Base-by-base conservation (phyloP, 1,139 yeast genomes). In the Pichia sp. region DNA sequence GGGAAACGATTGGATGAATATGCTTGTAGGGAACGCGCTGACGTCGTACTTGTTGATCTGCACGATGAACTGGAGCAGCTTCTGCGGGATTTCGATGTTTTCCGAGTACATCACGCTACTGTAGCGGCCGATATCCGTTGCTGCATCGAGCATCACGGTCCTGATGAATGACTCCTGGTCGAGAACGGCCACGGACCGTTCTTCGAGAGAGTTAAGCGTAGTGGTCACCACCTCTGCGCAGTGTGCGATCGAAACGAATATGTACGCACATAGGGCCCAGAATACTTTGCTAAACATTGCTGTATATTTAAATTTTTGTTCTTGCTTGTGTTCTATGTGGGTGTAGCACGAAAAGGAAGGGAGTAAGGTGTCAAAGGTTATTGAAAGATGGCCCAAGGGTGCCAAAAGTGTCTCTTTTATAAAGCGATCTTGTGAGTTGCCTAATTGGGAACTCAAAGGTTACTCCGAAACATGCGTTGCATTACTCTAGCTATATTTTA, bases 1-100 rank as follows among this genome's bases (percentile, higher is more conserved):
- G 26, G 81, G 81, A 61, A 77, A 77, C 7, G 63, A 57, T 16
- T 59, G 59, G 8, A 70, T 62, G 45, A 75, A 64, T 49, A 70
- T 66, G 2, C 70, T 61, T 32, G 70, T 62, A 46, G 66, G 60
- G 31, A 74, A 59, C 3, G 42, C 52, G 7, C 34, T 38, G 23
- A 48, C 45, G 10, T 50, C 45, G 42, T 52, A 51, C 3, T 65
- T 59, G 1, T 63, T 59, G 15, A 67, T 59, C 15, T 69, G 54
- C 8, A 62, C 59, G 46, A 66, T 66, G 53, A 72, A 69, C 49
- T 72, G 73, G 50, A 73, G 59, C 7, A 71, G 56, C 23, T 65
- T 53, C 1, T 59, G 62, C 16, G 78, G 77, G 42, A 72, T 66
- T 1, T 57, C 59, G 66, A 71, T 65, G 5, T 59, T 47, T 16